These are phyloP conservation scores for Malbranchea zuffiana DNA, from an alignment of 2,329 filamentous ascomycete species.

Conservation along the genomic window DNA sequence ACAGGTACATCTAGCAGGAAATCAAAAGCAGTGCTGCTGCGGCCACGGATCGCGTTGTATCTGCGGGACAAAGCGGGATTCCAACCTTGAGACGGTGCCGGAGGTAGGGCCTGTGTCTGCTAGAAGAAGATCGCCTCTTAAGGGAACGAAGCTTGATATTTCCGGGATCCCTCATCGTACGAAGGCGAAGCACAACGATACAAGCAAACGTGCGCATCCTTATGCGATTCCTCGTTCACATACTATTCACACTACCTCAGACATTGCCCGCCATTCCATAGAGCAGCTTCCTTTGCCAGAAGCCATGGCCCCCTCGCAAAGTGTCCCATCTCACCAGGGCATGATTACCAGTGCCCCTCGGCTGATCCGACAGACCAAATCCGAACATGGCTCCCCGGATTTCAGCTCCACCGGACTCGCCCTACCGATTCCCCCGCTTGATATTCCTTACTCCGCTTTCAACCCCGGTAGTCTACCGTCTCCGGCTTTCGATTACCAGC, in stretches of 20 bases:
- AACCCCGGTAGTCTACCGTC: slow-evolving; percentile 25
- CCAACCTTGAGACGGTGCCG: slow-evolving; percentile 38
- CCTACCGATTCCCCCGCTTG: slow-evolving; percentile 29
- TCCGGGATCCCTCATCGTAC: slow-evolving; percentile 53
- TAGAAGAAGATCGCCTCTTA: slow-evolving; percentile 35
- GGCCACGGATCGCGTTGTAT: slow-evolving; percentile 15
- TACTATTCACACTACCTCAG: slow-evolving; percentile 38
- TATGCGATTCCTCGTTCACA: slow-evolving; percentile 51
- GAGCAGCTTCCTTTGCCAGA: slow-evolving; percentile 41
- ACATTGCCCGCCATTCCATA: slow-evolving; percentile 40
- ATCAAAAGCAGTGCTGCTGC: slow-evolving; percentile 16
- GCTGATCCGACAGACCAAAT: slow-evolving; percentile 30
- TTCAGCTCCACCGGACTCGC: slow-evolving; percentile 25
- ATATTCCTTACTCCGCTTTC: slow-evolving; percentile 31
- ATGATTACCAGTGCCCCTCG: slow-evolving; percentile 24
- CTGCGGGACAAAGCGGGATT: slow-evolving; percentile 32
- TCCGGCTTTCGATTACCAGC: slow-evolving; percentile 27
- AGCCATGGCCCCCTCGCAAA: slow-evolving; percentile 20
- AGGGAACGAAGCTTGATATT: slow-evolving; percentile 48
- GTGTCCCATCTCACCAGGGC: slow-evolving; percentile 22
- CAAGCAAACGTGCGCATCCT: slow-evolving; percentile 50
- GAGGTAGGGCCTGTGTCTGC: slow-evolving; percentile 36
- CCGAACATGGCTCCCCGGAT: slow-evolving; percentile 39
- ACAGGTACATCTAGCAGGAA: slow-evolving; percentile 6
- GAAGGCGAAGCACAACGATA: slow-evolving; percentile 55